These are phyloP conservation scores for Vigna radiata DNA, from an alignment of 306 rosid genomes.

Conservation along the genomic window DNA sequence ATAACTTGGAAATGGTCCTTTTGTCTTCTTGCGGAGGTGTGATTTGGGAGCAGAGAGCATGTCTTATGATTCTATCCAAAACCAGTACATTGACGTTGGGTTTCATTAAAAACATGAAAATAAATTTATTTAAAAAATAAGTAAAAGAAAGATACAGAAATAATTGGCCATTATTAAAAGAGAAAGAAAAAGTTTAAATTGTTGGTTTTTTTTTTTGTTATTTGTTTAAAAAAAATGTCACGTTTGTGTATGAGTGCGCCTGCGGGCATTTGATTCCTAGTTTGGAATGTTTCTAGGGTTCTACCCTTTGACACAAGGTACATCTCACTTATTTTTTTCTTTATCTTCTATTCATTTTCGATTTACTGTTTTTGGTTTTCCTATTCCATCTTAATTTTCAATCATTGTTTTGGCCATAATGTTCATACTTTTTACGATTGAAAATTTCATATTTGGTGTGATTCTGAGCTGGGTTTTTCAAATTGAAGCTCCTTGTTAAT, in stretches of 20 bases:
- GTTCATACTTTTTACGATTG: slow-evolving; percentile 2
- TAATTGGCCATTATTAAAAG: slow-evolving; percentile 21
- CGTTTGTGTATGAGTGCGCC: slow-evolving; percentile 38
- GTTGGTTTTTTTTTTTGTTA: background rate
- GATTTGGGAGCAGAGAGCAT: background rate
- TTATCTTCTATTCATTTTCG: background rate
- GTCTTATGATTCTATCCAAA: background rate
- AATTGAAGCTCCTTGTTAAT: slow-evolving; percentile 32
- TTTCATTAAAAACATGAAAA: background rate
- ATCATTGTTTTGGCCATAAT: slow-evolving; percentile 14
- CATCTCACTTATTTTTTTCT: background rate
- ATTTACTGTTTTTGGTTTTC: background rate
- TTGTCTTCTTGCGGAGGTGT: background rate
- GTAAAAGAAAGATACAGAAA: background rate
- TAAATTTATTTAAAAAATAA: background rate
- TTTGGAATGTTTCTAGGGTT: slow-evolving; percentile 58
- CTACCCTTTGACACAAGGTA: slow-evolving; percentile 50
- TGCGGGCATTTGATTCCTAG: slow-evolving; percentile 45
- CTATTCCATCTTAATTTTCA: background rate
- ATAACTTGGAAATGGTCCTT: background rate
- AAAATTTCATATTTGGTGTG: slow-evolving; percentile 15
- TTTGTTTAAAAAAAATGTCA: slow-evolving; percentile 9
- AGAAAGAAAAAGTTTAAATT: slow-evolving; percentile 23
- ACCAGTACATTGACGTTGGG: background rate
- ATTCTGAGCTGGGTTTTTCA: slow-evolving; percentile 27